phyloP scores from a whole-genome alignment of 345 rosid genomes.

The Boechera retrofracta region DNA sequence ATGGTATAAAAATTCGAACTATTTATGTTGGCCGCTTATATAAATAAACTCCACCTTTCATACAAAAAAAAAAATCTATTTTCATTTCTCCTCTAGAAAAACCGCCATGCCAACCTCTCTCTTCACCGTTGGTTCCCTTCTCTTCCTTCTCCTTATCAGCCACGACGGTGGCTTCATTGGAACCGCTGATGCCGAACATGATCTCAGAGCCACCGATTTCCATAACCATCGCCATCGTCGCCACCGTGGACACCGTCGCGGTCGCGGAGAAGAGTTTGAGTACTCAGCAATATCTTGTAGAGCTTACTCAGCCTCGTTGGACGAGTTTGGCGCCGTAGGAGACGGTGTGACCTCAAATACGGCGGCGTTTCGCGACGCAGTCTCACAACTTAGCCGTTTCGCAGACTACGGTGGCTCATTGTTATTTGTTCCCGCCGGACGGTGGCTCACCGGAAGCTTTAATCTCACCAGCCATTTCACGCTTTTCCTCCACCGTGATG shows the following conservation, averaged over 20 bases:
- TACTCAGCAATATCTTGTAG: constrained; percentile 70
- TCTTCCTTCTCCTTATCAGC: constrained; percentile 30
- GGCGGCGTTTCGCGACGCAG: constrained; percentile 67
- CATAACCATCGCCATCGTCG: constrained; percentile 25
- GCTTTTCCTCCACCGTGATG: constrained; percentile 72
- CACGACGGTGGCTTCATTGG: constrained; percentile 22
- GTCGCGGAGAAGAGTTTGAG: constrained; percentile 36
- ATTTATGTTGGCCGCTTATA: constrained; percentile 30
- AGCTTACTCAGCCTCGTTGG: constrained; percentile 67
- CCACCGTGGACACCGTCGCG: constrained; percentile 51
- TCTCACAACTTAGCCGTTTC: constrained; percentile 61
- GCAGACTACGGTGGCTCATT: constrained; percentile 68
- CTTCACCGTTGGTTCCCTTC: constrained; percentile 30
- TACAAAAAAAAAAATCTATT: not conserved
- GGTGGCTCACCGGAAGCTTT: constrained; percentile 88
- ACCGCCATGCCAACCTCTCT: constrained; percentile 37
- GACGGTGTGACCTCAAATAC: constrained; percentile 85
- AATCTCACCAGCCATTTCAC: constrained; percentile 93
- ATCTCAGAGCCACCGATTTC: constrained; percentile 31
- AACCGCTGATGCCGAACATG: constrained; percentile 25
- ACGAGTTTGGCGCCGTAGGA: constrained; percentile 86
- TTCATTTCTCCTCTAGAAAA: constrained; percentile 19
- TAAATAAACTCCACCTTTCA: constrained; percentile 15
- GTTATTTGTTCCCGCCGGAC: constrained; percentile 84
- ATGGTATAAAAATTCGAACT: not conserved